Percentiles rank a stretch among this genome's conserved stretches.
Conservation (phyloP, 2,329 filamentous ascomycete genomes). For the Hortaea werneckii region DNA sequence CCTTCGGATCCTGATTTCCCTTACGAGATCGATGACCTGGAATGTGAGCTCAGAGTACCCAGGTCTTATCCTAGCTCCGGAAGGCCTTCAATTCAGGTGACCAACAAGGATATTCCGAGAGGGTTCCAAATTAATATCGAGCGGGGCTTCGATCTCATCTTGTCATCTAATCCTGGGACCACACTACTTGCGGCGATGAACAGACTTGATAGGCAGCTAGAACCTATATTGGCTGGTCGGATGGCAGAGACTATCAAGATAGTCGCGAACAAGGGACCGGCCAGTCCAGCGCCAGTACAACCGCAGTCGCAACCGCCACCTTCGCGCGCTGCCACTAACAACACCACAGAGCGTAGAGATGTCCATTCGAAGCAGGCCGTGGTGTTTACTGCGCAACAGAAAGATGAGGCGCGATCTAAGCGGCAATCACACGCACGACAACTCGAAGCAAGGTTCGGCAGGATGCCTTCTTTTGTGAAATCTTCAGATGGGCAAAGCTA, state of each 20-base stretch:
- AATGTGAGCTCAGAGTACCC: slow-evolving; percentile 60
- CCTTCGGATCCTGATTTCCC: slow-evolving; percentile 80
- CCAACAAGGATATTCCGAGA: slow-evolving; percentile 59
- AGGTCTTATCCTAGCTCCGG: slow-evolving; percentile 47
- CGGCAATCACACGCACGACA: slow-evolving; percentile 59
- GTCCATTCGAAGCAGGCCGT: no score
- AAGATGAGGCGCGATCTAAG: slow-evolving; percentile 53
- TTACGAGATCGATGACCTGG: slow-evolving; percentile 59
- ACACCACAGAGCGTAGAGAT: background rate
- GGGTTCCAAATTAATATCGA: slow-evolving; percentile 70
- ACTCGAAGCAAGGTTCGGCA: slow-evolving; percentile 64
- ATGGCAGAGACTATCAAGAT: slow-evolving; percentile 66
- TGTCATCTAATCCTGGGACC: slow-evolving; percentile 41
- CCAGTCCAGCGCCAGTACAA: no score
- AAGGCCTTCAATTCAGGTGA: slow-evolving; percentile 51
- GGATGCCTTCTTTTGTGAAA: slow-evolving; percentile 56
- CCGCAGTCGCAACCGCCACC: background rate
- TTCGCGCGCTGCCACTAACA: background rate
- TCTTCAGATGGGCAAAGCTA: slow-evolving; percentile 61
- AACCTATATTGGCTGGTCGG: slow-evolving; percentile 57
- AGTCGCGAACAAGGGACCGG: slow-evolving; percentile 39
- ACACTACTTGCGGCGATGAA: slow-evolving; percentile 60
- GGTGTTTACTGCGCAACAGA: slow-evolving; percentile 32
- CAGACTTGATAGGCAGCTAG: slow-evolving; percentile 61
- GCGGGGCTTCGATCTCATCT: slow-evolving; percentile 58